These are phyloP conservation scores for Bryopsis sp. DNA, from an alignment of 139 green algal genomes.

Conservation along the genomic window DNA sequence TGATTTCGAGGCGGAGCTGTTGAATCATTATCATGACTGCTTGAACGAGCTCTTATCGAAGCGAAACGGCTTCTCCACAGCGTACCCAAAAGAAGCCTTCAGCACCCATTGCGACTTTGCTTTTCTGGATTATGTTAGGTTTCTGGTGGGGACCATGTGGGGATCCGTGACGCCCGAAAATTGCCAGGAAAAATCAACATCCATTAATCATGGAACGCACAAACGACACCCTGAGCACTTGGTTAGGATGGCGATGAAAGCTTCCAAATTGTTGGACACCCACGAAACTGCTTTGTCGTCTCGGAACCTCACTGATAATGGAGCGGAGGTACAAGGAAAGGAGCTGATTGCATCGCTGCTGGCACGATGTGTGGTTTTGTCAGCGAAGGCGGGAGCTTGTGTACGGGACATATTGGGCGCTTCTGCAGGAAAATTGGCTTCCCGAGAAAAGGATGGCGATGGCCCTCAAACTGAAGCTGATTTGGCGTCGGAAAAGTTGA, in stretches of 20 bases:
- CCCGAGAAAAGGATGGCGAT: too few relatives aligned
- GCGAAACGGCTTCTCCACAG: background rate
- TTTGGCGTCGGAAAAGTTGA: too few relatives aligned
- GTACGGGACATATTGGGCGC: too few relatives aligned
- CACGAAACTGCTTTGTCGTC: too few relatives aligned
- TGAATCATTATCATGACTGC: constrained; percentile 33
- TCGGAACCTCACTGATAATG: too few relatives aligned
- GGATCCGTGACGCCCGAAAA: background rate
- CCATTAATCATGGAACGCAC: background rate
- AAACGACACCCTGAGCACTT: background rate
- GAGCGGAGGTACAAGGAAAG: too few relatives aligned
- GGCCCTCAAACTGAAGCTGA: too few relatives aligned
- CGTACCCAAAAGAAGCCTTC: background rate
- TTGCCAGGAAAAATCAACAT: background rate
- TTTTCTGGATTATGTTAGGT: constrained; percentile 15
- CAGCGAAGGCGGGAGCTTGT: too few relatives aligned
- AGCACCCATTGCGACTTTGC: background rate
- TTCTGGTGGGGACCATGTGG: constrained; percentile 7
- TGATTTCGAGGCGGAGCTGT: constrained; percentile 26
- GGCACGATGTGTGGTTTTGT: too few relatives aligned
- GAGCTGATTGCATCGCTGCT: too few relatives aligned
- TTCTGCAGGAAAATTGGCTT: too few relatives aligned
- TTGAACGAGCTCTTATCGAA: constrained; percentile 9
- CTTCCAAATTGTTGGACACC: background rate
- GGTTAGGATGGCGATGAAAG: constrained; percentile 7